Base-by-base conservation (phyloP, 106 monocot genomes). In the Agapanthus africanus region DNA sequence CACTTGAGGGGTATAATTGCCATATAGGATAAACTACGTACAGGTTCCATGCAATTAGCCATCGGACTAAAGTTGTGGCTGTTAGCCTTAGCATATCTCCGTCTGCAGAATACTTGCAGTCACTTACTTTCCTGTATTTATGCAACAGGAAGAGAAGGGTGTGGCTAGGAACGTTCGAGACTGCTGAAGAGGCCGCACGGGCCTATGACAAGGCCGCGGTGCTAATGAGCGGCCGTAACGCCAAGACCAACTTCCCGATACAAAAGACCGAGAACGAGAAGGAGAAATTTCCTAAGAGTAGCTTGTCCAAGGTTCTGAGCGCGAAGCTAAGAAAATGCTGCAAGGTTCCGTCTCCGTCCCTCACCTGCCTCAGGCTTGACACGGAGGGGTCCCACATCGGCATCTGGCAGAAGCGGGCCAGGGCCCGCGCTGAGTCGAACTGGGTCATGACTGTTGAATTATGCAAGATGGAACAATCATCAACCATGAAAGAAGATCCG, bases 361-460 rank as follows among this genome's bases (percentile, higher is more conserved):
- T 97, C 64, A 97, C 97, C 57, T 97, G 97, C 78, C 88, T 97
- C 65, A 81, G 97, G 42, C 84, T 97, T 18, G 97, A 97, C 82
- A 77, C 84, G 16, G 97, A 97, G 74, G 89, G 81, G 63, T 89
- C 91, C 34, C 79, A 92, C 77, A 92, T 97, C 67, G 97, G 88
- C 2, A 82, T 97, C 21, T 97, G 97, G 97, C 97, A 97, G 84
- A 97, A 97, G 79, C 79, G 97, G 7, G 91, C 97, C 35, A 91
- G 97, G 1, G 39, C 88, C 5, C 86, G 89, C 4, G 80, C 88
- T 15, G 84, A 84, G 34, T 97, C 91, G 34, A 92, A 63, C 68
- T 91, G 97, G 91, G 97, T 97, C 76, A 84, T 97, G 88, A 97
- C 87, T 1, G 87, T 97, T 19, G 66, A 95, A 70, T 84, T 95